Base-by-base conservation (phyloP, 805 yeast genomes). In the Pichia cabralensis region DNA sequence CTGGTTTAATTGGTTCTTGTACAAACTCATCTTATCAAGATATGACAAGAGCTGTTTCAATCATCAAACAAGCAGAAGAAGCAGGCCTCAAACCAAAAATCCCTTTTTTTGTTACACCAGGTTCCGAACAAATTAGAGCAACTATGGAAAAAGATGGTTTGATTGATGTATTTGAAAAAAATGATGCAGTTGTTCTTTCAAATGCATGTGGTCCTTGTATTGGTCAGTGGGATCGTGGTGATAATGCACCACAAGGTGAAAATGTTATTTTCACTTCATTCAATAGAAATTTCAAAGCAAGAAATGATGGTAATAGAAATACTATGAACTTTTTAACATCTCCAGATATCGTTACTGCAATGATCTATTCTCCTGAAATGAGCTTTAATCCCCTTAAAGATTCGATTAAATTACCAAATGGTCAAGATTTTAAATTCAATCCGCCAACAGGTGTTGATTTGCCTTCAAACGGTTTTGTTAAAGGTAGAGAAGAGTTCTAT, bases 161-260 rank as follows among this genome's bases (percentile, higher is more conserved):
- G 61, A 75, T 89, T 49, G 69, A 80, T 49, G 80, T 92, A 48
- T 86, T 89, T 64, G 76, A 79, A 56, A 85, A 84, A 54, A 82
- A 80, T 52, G 96, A 96, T 50, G 97, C 95, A 60, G 72, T 80
- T 42, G 96, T 89, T 36, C 69, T 89, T 57, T 96, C 97, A 42
- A 89, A 89, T 59, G 97, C 97, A 40, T 89, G 97, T 72, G 97
- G 97, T 56, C 97, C 97, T 58, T 88, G 97, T 74, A 88, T 88
- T 58, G 97, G 97, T 56, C 96, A 89, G 71, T 89, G 97, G 97
- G 96, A 88, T 62, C 81, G 97, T 66, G 63, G 63, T 30, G 81
- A 71, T 55, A 88, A 83, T 60, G 76, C 84, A 61, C 77, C 83
- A 70, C 85, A 83, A 72, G 95, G 83, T 63, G 81, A 84, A 67